phyloP scores from a whole-genome alignment of 139 green algal species.

The Axilococcus clingmanii region DNA sequence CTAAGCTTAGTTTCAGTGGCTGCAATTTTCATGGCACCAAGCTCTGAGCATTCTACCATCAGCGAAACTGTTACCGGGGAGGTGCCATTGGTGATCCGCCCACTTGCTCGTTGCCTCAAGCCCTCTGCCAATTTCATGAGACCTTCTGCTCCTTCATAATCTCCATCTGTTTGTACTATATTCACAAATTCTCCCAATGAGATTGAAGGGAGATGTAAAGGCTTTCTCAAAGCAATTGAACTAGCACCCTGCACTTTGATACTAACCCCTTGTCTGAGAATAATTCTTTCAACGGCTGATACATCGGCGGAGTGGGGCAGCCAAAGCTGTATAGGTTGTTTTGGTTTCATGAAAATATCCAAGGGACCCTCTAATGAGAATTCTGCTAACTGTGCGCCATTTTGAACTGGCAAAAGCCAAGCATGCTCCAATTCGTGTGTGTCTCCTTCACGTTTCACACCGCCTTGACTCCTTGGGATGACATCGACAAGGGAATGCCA shows the following conservation, averaged over 20 bases:
- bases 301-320: constrained; percentile 20
- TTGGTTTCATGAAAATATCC: constrained; percentile 12
- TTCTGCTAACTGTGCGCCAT: constrained; percentile 15
- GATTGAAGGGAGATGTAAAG: constrained; percentile 3
- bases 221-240: neutral
- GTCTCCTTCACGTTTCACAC: constrained; percentile 5
- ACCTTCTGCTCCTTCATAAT: constrained; percentile 8
- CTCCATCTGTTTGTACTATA: constrained; percentile 5
- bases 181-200: constrained; percentile 1
- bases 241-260: constrained; percentile 13
- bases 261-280: constrained; percentile 11
- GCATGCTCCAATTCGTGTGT: constrained; percentile 6
- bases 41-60: constrained; percentile 8
- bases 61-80: constrained; percentile 7
- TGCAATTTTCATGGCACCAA: neutral
- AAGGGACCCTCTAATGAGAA: constrained; percentile 22
- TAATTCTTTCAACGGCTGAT: constrained; percentile 3
- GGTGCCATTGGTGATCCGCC: constrained; percentile 10
- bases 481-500: constrained; percentile 5
- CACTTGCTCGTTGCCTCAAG: constrained; percentile 1
- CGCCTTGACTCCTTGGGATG: constrained; percentile 7
- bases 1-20: no score
- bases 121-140: constrained; percentile 19
- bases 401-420: constrained; percentile 7
- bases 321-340: constrained; percentile 10